Evolutionary conservation across 805 yeast species (phyloP).

Genomic region (Kuraishia hungarica): DNA sequence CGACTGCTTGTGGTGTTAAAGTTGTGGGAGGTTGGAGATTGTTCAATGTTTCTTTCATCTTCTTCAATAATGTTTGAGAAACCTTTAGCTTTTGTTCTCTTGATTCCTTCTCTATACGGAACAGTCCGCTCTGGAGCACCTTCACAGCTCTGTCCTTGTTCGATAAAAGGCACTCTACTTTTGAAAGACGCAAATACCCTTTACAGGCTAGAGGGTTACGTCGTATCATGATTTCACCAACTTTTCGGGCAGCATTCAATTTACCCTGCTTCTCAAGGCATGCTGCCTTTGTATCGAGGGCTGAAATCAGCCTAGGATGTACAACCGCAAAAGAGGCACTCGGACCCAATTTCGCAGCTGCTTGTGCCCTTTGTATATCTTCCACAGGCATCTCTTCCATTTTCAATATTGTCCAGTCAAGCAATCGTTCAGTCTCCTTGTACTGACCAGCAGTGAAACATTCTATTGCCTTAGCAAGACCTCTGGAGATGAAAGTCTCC

Average conservation of each 20-base stretch:
- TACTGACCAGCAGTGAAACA: not conserved
- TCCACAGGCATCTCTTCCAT: not conserved
- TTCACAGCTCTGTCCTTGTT: not conserved
- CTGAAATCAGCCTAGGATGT: not conserved
- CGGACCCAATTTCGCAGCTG: not conserved
- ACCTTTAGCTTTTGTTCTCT: not conserved
- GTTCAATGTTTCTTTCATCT: not conserved
- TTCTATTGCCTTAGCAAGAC: not conserved
- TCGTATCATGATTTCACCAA: not conserved
- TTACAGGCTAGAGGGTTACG: not conserved
- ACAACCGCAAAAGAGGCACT: not conserved
- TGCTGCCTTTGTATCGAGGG: not conserved
- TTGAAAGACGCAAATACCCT: not conserved
- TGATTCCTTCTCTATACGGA: not conserved
- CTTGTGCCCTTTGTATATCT: not conserved
- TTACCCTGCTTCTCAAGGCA: not conserved
- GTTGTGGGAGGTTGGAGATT: not conserved
- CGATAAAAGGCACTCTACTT: not conserved
- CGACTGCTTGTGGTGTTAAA: not conserved
- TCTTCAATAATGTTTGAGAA: not conserved
- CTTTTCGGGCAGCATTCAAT: not conserved
- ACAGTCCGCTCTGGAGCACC: not conserved
- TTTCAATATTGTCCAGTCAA: not conserved
- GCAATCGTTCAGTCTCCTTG: not conserved
- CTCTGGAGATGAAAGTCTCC: not conserved